Percentiles rank a stretch among this genome's conserved stretches.
Evolutionary conservation across 2,329 filamentous ascomycete species (phyloP).

Genomic region (Penicillium sp.): DNA sequence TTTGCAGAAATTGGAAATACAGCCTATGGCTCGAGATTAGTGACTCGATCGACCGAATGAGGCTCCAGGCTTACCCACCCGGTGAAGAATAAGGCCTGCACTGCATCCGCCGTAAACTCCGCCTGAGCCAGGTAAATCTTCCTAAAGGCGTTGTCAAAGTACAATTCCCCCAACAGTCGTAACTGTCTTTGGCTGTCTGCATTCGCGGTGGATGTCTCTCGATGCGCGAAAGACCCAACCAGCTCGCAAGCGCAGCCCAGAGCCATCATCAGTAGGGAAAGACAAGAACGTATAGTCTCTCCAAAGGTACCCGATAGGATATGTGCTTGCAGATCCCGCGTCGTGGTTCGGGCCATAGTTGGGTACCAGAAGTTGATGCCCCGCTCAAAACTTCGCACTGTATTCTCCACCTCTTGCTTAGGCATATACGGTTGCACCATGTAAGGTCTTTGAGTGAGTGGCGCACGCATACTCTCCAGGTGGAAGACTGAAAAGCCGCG

Average conservation of each 20-base stretch:
- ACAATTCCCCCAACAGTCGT: slow-evolving; percentile 44
- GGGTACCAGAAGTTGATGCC: slow-evolving; percentile 59
- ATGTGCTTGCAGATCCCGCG: slow-evolving; percentile 35
- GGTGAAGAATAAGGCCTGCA: slow-evolving; percentile 55
- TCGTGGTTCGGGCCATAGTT: slow-evolving; percentile 47
- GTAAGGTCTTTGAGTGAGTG: slow-evolving; percentile 29
- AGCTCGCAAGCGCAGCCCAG: slow-evolving; percentile 52
- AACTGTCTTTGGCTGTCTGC: slow-evolving; percentile 34
- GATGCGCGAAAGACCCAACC: slow-evolving; percentile 31
- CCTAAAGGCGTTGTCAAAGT: slow-evolving; percentile 52
- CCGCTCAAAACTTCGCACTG: slow-evolving; percentile 49
- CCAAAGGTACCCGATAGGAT: slow-evolving; percentile 42
- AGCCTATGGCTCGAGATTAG: slow-evolving; percentile 30
- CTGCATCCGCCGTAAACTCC: slow-evolving; percentile 49
- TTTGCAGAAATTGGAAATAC: slow-evolving; percentile 54
- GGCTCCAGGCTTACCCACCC: slow-evolving; percentile 39
- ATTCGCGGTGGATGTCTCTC: slow-evolving; percentile 19
- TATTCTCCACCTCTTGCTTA: slow-evolving; percentile 44
- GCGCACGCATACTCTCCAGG: slow-evolving; percentile 47
- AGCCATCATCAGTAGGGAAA: slow-evolving; percentile 51
- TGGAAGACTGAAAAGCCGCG: slow-evolving; percentile 51
- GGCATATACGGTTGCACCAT: slow-evolving; percentile 47
- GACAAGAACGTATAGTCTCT: slow-evolving; percentile 42
- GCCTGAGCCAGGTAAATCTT: slow-evolving; percentile 51
- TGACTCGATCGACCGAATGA: slow-evolving; percentile 10